Conservation (phyloP, 495 filamentous ascomycete genomes). For the Oidiodendron maius region DNA sequence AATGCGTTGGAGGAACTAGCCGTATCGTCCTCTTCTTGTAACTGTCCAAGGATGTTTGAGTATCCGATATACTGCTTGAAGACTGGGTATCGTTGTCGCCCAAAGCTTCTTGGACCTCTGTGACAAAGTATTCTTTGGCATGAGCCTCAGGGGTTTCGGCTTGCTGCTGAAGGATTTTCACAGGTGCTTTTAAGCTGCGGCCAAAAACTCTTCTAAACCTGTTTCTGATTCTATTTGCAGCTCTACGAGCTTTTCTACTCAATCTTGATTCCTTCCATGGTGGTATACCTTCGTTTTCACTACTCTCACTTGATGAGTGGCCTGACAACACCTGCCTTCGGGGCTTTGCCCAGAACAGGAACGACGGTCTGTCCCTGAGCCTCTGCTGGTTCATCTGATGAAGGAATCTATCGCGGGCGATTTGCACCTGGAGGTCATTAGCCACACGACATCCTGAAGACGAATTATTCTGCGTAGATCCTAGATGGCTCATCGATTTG, state of each 20-base stretch:
- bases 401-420: slow-evolving; percentile 42
- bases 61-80: slow-evolving; percentile 13
- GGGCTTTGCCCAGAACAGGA: slow-evolving; percentile 36
- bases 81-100: slow-evolving; percentile 25
- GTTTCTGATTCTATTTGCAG: slow-evolving; percentile 56
- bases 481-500: slow-evolving; percentile 61
- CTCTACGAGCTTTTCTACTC: slow-evolving; percentile 48
- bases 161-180: slow-evolving; percentile 41
- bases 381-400: slow-evolving; percentile 28
- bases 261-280: slow-evolving; percentile 30
- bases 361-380: slow-evolving; percentile 37
- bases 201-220: slow-evolving; percentile 50
- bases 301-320: too few relatives aligned
- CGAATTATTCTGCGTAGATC: slow-evolving; percentile 25
- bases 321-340: slow-evolving; percentile 45
- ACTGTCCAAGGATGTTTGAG: too few relatives aligned
- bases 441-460: slow-evolving; percentile 21
- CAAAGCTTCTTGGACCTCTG: slow-evolving; percentile 16
- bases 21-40: too few relatives aligned
- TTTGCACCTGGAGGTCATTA: slow-evolving; percentile 41
- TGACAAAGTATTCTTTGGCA: slow-evolving; percentile 31
- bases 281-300: slow-evolving; percentile 9
- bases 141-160: slow-evolving; percentile 43
- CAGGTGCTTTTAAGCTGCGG: slow-evolving; percentile 32
- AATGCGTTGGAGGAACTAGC: too few relatives aligned